phyloP scores from a whole-genome alignment of 108 stramenopile genomes.

The Conticribra weissflogii region DNA sequence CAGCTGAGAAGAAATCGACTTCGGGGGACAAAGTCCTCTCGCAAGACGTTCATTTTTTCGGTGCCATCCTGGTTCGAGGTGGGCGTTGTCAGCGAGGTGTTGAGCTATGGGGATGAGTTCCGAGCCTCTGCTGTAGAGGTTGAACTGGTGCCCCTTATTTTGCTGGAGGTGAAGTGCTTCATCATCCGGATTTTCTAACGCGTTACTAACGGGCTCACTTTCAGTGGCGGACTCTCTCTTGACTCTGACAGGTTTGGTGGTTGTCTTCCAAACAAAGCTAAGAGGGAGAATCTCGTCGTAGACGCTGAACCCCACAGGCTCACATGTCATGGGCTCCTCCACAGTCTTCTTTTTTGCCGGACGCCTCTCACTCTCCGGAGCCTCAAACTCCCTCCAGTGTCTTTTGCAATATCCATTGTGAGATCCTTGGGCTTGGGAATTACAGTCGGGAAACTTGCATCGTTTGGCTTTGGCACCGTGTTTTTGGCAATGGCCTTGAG shows the following conservation, averaged over 20 bases:
- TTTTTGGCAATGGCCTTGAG: constrained; percentile 71
- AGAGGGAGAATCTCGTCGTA: constrained; percentile 67
- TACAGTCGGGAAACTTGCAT: constrained; percentile 68
- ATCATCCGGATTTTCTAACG: too few species aligned
- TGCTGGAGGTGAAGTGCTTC: too few species aligned
- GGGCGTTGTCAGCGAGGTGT: constrained; percentile 24
- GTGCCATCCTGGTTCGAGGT: constrained; percentile 68
- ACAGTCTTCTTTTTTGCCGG: constrained; percentile 22
- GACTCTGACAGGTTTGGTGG: too few species aligned
- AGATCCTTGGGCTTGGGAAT: constrained; percentile 67
- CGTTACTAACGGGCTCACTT: too few species aligned
- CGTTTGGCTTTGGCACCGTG: constrained; percentile 79
- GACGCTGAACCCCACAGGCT: constrained; percentile 56
- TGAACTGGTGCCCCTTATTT: too few species aligned
- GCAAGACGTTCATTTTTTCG: constrained; percentile 71
- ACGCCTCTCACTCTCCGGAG: constrained; percentile 40
- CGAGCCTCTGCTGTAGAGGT: too few species aligned
- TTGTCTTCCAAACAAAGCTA: constrained; percentile 49
- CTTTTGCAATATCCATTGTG: constrained; percentile 77
- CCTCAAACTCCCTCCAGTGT: constrained; percentile 61
- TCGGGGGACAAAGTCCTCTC: constrained; percentile 58
- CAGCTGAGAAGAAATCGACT: constrained; percentile 47
- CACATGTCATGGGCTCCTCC: constrained; percentile 28
- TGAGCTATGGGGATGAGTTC: constrained; percentile 19
- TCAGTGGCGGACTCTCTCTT: too few species aligned